Evolutionary conservation across 352 stramenopile species (phyloP), one percentile per base, ranked within the genome.

Genomic region (Phytopythium kandeliae): DNA sequence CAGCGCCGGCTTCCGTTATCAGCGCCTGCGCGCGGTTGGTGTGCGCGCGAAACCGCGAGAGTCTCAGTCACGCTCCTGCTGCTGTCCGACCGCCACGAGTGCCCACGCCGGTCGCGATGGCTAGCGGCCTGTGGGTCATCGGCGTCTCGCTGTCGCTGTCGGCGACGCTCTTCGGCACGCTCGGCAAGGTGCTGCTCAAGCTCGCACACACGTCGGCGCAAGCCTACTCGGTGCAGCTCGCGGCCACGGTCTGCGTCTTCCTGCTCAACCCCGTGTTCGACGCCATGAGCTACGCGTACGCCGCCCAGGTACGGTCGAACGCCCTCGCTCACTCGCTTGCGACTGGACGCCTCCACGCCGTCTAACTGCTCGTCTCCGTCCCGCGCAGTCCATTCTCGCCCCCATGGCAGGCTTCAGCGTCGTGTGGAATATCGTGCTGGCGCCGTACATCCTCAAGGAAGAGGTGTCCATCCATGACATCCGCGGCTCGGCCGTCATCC

Each of bases 141-240:
- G 83, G 83, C 37, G 76, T 94, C 31, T 71, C 73, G 57, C 58
- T 93, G 26, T 93, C 83, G 59, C 75, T 93, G 36, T 71, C 80
- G 17, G 83, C 83, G 43, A 93, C 79, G 65, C 73, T 93, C 50
- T 91, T 91, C 53, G 83, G 83, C 35, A 93, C 83, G 44, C 68
- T 93, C 38, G 83, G 83, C 54, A 93, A 93, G 52, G 83, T 94
- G 54, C 78, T 92, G 57, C 79, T 94, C 57, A 93, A 93, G 66
- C 67, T 94, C 41, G 71, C 80, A 49, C 83, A 94, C 70, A 84
- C 78, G 48, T 73, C 77, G 33, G 40, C 65, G 15, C 71, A 87
- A 36, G 66, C 72, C 26, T 58, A 70, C 30, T 75, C 58, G 11
- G 62, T 91, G 28, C 74, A 89, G 50, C 55, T 81, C n/a, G 80